These are phyloP conservation scores for Mycena belliarum DNA, from an alignment of 768 basidiomycete species.

Conservation along the genomic window DNA sequence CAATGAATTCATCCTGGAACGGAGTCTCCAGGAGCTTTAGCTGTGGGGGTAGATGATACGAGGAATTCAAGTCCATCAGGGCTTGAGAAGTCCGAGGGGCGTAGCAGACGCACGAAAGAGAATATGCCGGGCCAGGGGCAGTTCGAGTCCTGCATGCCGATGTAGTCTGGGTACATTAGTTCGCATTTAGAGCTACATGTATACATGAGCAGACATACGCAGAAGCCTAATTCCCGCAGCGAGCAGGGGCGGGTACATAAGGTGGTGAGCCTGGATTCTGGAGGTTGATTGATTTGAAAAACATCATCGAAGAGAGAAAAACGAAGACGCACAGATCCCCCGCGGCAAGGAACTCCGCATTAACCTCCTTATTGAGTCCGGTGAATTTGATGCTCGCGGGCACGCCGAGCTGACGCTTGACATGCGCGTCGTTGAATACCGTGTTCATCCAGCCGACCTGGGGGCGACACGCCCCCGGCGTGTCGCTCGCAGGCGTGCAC, in stretches of 20 bases:
- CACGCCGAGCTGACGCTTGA: slow-evolving; percentile 16
- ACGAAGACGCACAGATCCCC: slow-evolving; percentile 22
- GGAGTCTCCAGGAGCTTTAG: slow-evolving; percentile 26
- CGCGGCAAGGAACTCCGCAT: slow-evolving; percentile 13
- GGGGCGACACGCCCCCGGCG: slow-evolving; percentile 2
- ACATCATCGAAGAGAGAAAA: background rate
- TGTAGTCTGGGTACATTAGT: slow-evolving; percentile 21
- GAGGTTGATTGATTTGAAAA: no score
- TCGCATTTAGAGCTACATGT: no score
- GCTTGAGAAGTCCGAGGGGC: no score
- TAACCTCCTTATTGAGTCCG: slow-evolving; percentile 15
- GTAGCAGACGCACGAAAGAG: slow-evolving; percentile 14
- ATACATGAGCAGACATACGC: background rate
- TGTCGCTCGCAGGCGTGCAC: background rate
- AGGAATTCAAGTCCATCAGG: no score
- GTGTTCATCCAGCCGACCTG: slow-evolving; percentile 24
- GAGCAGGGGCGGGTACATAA: slow-evolving; percentile 21
- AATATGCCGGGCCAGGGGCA: slow-evolving; percentile 29
- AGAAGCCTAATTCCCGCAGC: background rate
- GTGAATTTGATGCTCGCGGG: slow-evolving; percentile 20
- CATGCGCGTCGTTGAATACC: slow-evolving; percentile 17
- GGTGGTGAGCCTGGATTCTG: slow-evolving; percentile 16
- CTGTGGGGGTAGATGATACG: background rate
- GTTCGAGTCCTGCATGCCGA: slow-evolving; percentile 30
- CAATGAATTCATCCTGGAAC: slow-evolving; percentile 27